Evolutionary conservation across 371 early-diverging fungal species (phyloP), one percentile per base, ranked within the genome.

Genomic region (Gilbertella persicaria): DNA sequence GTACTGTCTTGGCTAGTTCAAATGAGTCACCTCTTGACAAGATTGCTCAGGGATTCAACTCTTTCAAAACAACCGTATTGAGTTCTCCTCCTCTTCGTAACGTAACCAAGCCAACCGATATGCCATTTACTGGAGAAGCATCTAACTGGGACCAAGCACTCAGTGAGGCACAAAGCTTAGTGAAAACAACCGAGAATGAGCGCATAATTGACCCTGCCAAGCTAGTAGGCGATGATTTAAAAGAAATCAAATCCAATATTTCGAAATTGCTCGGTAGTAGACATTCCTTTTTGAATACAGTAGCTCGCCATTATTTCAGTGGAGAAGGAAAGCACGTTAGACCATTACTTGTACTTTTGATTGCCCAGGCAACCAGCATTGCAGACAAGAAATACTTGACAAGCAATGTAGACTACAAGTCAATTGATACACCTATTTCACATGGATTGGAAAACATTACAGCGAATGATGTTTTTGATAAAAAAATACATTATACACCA

Each of bases 261-360:
- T 75, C 85, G n/a, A 78, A 83, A 26, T 75, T 96, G n/a, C 63
- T 96, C 26, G 91, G 89, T 17, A 83, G 85, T 49, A 89, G 86
- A 8, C 94, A 95, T 55, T 94, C 96, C 19, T 87, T 93, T 60
- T 68, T 96, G 25, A 85, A 90, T 52, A 92, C 89, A 10, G 89
- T 97, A 25, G 85, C 89, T 24, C 82, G 83, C 51, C 97, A 97
- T 70, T 96, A 96, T 66, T 96, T 96, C 57, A 76, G 78, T 56
- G 84, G 86, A 1, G 85, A 90, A 21, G 97, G 97, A 23, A 96
- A 97, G 63, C 94, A 94, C 62, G 84, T 97, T 14, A 84, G 98
- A 33, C 98, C 98, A 1, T 69, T 97, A 38, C 65, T 97, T 30
- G 94, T 97, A 2, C 75, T 97, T 39, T 80, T 97, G 38, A 82